A percentile compares a stretch with the other conserved stretches of the same genome.
Evolutionary conservation across 164 flowering plant genomes (phyloP).

Genomic region (Euptelea pleiosperma): DNA sequence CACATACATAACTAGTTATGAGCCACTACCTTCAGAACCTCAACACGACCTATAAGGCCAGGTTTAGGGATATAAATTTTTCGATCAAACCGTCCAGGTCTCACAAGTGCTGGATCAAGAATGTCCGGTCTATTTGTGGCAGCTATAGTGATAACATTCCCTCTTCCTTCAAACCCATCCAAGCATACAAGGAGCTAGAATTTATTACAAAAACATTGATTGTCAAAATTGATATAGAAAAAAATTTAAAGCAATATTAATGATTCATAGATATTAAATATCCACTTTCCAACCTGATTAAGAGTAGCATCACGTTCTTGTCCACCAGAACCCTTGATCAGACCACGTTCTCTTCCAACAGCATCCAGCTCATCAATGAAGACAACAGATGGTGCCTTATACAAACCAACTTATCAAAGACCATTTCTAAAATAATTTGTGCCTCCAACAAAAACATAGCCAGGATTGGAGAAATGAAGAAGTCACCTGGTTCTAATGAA

Average conservation of each 20-base stretch:
- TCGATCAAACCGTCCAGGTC: conserved; percentile 93
- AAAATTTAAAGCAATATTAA: background rate
- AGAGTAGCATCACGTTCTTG: conserved; percentile 99
- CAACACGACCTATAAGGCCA: conserved; percentile 75
- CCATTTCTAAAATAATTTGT: background rate
- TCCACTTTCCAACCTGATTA: conserved; percentile 66
- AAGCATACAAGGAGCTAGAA: conserved; percentile 86
- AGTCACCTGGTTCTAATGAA: too few relatives aligned
- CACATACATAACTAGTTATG: background rate
- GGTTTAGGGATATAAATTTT: conserved; percentile 87
- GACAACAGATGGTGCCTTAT: conserved; percentile 95
- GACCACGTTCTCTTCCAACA: conserved; percentile 96
- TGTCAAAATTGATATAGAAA: background rate
- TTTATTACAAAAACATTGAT: conserved; percentile 9
- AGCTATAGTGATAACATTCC: conserved; percentile 92
- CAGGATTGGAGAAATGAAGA: background rate
- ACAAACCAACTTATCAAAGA: conserved; percentile 3
- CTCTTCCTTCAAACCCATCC: conserved; percentile 99
- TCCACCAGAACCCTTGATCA: conserved; percentile 95
- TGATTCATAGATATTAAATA: background rate
- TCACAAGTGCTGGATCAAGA: conserved; percentile 93
- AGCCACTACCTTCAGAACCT: conserved; percentile 68
- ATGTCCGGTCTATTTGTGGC: conserved; percentile 97
- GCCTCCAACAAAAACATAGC: background rate
- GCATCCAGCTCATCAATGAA: conserved; percentile 99